Evolutionary conservation across 257 asterid genomes (phyloP).

Genomic region (Fraxinus anomala): DNA sequence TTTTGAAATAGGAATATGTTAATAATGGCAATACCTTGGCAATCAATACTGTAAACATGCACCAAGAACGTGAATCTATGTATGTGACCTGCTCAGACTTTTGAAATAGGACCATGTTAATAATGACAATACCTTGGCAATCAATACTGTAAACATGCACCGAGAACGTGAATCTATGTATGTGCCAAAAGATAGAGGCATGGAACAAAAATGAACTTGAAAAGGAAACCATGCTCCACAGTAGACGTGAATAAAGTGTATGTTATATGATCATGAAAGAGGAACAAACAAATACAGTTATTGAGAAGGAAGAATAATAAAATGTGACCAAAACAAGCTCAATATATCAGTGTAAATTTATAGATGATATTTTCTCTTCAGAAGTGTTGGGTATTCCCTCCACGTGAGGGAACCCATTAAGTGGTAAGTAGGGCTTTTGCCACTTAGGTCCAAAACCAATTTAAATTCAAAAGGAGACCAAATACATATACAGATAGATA

Average conservation of each 20-base stretch:
- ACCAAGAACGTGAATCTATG: background rate
- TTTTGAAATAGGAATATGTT: conserved; percentile 35
- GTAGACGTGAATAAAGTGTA: background rate
- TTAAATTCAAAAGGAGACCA: no score
- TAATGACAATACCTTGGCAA: background rate
- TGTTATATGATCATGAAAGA: background rate
- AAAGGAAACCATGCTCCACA: background rate
- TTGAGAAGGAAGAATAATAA: background rate
- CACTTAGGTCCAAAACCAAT: no score
- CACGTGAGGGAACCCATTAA: no score
- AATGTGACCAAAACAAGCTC: background rate
- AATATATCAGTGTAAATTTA: background rate
- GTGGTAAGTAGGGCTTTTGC: no score
- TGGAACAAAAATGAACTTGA: background rate
- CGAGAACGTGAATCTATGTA: background rate
- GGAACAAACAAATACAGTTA: background rate
- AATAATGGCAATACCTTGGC: background rate
- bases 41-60: background rate
- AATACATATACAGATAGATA: no score
- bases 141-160: background rate
- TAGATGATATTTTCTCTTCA: background rate
- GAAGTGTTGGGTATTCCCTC: background rate
- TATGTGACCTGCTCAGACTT: conserved; percentile 44
- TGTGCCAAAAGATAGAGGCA: background rate
- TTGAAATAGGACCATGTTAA: conserved; percentile 29